Base-by-base conservation (phyloP, 257 asterid species). In the Coffea canephora region DNA sequence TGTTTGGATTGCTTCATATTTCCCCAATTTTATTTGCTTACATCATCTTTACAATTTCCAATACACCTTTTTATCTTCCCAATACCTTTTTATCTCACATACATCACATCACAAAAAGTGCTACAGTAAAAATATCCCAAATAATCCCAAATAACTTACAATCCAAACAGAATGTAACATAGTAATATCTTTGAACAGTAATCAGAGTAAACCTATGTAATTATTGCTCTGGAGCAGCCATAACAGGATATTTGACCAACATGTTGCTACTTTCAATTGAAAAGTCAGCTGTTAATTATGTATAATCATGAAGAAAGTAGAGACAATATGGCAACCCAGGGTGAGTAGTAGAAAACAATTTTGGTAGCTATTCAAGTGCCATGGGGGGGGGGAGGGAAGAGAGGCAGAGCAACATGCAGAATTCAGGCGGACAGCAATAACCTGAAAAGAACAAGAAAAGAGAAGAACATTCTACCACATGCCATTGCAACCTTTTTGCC, bases 371-470 rank as follows among this genome's bases (percentile, higher is more conserved):
- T 18, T 50, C 46, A 50, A 31, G 50, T 31, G 52, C 50, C 27
- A 9, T 39, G 15, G 41, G 67, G 23, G 21, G 43, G 49, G 15
- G 41, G 67, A 15, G 21, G 43, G 49, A 77, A 45, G 8, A 48
- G 62, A 76, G 34, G 36, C 78, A 50, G 27, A 74, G 41, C 27
- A 55, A 45, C 13, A 55, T 74, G 83, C 76, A 50, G 64, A 55
- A 62, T 71, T 27, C 50, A 31, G 79, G 41, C 50, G 19, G 64
- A 76, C 79, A 64, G 79, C 73, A 43, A 62, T 43, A 62, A n/a
- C 14, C 34, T n/a, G 15, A 31, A 62, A 43, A 64, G 31, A 64
- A 76, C 48, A 76, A 64, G 27, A 41, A 59, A 76, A 61, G 15
- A 64, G 39, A 62, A 16, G 46, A 62, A 18, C 73, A 64, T 46